phyloP scores from a whole-genome alignment of 345 rosid species.

The Sonneratia alba region DNA sequence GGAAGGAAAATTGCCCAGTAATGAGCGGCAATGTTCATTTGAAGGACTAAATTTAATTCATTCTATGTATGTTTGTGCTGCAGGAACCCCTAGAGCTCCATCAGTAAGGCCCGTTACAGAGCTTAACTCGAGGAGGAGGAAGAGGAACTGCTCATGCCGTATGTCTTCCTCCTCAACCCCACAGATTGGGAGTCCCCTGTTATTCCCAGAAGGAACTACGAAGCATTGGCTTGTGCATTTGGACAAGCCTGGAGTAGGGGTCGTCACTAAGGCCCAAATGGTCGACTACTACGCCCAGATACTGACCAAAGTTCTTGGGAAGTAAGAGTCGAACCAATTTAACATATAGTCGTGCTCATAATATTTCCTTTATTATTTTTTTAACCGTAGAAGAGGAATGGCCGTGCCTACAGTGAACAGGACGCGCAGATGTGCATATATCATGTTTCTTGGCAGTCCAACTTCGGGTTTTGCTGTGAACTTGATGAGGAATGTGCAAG shows the following conservation, averaged over 20 bases:
- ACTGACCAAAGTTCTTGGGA: constrained; percentile 63
- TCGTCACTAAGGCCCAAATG: constrained; percentile 90
- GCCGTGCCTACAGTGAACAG: constrained; percentile 40
- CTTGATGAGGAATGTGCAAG: constrained; percentile 62
- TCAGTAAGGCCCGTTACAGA: constrained; percentile 53
- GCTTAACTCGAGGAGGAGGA: constrained; percentile 34
- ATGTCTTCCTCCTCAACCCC: constrained; percentile 8
- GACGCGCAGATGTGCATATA: constrained; percentile 94
- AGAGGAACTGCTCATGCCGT: constrained; percentile 29
- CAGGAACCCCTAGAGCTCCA: constrained; percentile 67
- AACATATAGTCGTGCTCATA: neutral
- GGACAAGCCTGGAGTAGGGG: constrained; percentile 62
- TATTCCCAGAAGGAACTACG: constrained; percentile 52
- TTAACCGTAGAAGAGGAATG: neutral
- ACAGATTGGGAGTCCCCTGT: constrained; percentile 20
- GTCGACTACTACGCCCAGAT: constrained; percentile 69
- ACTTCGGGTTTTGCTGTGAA: constrained; percentile 76
- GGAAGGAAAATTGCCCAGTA: neutral
- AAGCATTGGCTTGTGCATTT: constrained; percentile 70
- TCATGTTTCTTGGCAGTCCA: constrained; percentile 73
- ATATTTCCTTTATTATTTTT: neutral
- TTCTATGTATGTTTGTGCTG: constrained; percentile 7
- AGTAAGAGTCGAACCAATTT: constrained; percentile 30
- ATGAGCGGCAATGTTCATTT: neutral
- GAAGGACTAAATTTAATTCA: neutral